Conservation (phyloP, 73 alveolate species). For the Paramecium caudatum region DNA sequence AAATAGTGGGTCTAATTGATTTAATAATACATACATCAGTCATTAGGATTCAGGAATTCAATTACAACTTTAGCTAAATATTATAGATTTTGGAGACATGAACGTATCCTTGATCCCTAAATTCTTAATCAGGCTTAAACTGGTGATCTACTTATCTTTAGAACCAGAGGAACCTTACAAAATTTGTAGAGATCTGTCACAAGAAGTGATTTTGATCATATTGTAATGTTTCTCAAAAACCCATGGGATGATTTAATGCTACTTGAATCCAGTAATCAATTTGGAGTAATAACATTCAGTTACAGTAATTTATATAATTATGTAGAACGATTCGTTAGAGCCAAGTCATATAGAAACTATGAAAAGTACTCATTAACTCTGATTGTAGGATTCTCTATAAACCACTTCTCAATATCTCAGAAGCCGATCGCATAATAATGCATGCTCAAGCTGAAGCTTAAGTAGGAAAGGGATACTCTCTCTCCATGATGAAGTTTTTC, state of each 20-base stretch:
- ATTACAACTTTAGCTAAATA: conserved; percentile 14
- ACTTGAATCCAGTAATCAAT: conserved; percentile 54
- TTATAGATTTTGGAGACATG: conserved; percentile 68
- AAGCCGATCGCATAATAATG: not conserved
- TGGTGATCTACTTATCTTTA: conserved; percentile 47
- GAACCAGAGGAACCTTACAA: conserved; percentile 3
- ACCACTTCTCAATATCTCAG: not conserved
- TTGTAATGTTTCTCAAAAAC: conserved; percentile 53
- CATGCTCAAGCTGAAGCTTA: not conserved
- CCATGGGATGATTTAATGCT: conserved; percentile 25
- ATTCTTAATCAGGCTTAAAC: conserved; percentile 33
- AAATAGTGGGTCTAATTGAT: conserved; percentile 49
- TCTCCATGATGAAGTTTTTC: conserved; percentile 62
- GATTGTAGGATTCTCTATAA: conserved; percentile 44
- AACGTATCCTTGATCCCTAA: conserved; percentile 19
- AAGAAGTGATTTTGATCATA: conserved; percentile 66
- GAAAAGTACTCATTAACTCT: conserved; percentile 31
- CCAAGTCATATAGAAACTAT: conserved; percentile 30
- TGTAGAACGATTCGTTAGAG: conserved; percentile 36
- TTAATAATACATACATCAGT: not conserved
- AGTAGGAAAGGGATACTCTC: conserved; percentile 56
- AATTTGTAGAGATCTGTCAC: conserved; percentile 46
- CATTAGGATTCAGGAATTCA: conserved; percentile 10
- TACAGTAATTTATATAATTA: not conserved
- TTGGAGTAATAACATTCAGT: conserved; percentile 59